Evolutionary conservation across 2,329 filamentous ascomycete species (phyloP).

Genomic region (Alternaria sp.): DNA sequence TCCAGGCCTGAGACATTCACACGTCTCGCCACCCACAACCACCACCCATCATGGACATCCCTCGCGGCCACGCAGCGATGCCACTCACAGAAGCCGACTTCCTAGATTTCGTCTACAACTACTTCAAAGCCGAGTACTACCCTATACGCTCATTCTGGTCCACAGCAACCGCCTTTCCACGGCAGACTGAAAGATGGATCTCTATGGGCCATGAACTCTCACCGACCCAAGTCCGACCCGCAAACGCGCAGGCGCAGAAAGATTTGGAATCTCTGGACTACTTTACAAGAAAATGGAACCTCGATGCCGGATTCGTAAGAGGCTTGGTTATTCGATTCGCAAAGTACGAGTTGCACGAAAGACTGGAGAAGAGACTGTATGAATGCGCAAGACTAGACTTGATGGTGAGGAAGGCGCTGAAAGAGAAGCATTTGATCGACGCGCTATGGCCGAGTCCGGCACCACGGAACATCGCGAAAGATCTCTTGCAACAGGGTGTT

Average conservation of each 20-base stretch:
- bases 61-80: constrained; percentile 36
- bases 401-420: constrained; percentile 47
- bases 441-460: constrained; percentile 44
- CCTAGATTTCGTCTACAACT: constrained; percentile 46
- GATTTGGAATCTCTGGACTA: constrained; percentile 45
- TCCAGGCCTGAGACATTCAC: not conserved
- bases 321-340: constrained; percentile 44
- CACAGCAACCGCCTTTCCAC: constrained; percentile 43
- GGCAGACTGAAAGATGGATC: constrained; percentile 39
- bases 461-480: constrained; percentile 32
- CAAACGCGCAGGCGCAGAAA: constrained; percentile 47
- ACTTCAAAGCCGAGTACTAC: constrained; percentile 48
- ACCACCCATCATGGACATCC: constrained; percentile 39
- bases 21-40: constrained; percentile 12
- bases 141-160: constrained; percentile 47
- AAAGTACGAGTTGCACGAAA: constrained; percentile 44
- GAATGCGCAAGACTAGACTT: constrained; percentile 43
- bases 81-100: constrained; percentile 44
- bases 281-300: constrained; percentile 39
- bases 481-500: constrained; percentile 41
- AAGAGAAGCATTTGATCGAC: constrained; percentile 48
- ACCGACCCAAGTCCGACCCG: constrained; percentile 38
- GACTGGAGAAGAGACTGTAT: constrained; percentile 47
- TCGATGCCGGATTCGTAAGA: constrained; percentile 40
- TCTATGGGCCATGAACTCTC: constrained; percentile 44